Conservation (phyloP, 148 eudicot genomes). For the Rhododendron ferrugineum region DNA sequence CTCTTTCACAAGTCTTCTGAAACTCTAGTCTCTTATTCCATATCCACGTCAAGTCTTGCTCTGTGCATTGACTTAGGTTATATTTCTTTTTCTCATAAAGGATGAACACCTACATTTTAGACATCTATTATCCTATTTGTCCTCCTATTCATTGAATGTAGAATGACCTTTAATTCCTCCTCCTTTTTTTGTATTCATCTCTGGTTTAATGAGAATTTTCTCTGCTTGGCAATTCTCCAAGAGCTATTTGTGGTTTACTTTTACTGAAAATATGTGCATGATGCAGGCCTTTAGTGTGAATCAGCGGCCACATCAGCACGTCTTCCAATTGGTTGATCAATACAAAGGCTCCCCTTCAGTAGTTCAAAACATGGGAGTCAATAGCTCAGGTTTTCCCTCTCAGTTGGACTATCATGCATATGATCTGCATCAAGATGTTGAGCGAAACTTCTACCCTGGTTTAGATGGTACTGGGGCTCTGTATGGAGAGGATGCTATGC, state of each 20-base stretch:
- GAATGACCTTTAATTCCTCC: not conserved
- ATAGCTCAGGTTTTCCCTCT: slow-evolving; percentile 40
- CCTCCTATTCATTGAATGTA: slow-evolving; percentile 1
- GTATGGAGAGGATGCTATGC: slow-evolving; percentile 38
- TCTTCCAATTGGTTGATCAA: slow-evolving; percentile 40
- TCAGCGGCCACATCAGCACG: slow-evolving; percentile 49
- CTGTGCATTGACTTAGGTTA: not conserved
- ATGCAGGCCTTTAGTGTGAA: slow-evolving; percentile 47
- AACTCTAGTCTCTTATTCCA: not conserved
- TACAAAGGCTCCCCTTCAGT: slow-evolving; percentile 46
- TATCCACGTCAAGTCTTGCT: not conserved
- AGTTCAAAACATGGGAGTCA: slow-evolving; percentile 35
- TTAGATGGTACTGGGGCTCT: slow-evolving; percentile 36
- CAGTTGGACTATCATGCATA: slow-evolving; percentile 55
- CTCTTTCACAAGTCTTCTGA: not conserved
- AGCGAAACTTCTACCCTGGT: slow-evolving; percentile 43
- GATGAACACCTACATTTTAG: not conserved
- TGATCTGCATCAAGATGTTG: slow-evolving; percentile 53
- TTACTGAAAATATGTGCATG: slow-evolving; percentile 1
- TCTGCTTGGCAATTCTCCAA: not conserved
- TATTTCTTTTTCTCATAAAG: not conserved
- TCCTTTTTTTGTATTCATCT: not conserved
- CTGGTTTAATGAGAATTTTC: not conserved
- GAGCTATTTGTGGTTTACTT: not conserved
- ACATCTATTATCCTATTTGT: not conserved